These are phyloP conservation scores for Zoysia japonica DNA, from an alignment of 176 grass and related monocot species.

Conservation along the genomic window DNA sequence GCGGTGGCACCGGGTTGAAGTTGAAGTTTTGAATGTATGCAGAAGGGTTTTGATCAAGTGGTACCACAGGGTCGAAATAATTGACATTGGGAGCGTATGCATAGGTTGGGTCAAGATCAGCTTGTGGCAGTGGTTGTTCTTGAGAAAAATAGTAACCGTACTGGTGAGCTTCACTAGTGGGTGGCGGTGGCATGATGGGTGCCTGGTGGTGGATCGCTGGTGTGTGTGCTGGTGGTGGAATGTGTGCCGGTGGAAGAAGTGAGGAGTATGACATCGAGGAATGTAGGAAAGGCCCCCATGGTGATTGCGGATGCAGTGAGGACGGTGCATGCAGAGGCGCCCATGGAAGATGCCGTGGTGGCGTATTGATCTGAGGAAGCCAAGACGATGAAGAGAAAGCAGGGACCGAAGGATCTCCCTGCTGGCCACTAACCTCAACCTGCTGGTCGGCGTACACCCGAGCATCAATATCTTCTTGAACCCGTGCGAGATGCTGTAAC, in stretches of 20 bases:
- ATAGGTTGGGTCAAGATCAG: neutral
- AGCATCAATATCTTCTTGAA: slow-evolving; percentile 1
- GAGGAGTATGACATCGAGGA: neutral
- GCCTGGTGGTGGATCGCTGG: neutral
- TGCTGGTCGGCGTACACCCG: neutral
- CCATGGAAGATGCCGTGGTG: slow-evolving; percentile 2
- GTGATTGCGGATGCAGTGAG: neutral
- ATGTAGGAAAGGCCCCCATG: neutral
- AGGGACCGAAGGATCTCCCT: neutral
- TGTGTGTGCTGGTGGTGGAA: neutral
- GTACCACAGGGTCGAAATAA: neutral
- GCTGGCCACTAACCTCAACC: neutral
- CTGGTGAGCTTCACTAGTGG: neutral
- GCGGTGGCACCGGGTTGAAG: neutral
- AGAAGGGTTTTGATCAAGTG: neutral
- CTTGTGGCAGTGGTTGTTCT: neutral
- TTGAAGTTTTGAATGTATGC: neutral
- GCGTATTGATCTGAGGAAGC: neutral
- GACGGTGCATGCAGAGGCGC: neutral
- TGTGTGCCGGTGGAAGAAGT: neutral
- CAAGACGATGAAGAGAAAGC: neutral
- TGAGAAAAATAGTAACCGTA: neutral
- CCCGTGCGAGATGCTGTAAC: neutral
- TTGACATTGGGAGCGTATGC: neutral
- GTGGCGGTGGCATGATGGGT: neutral